Conservation (phyloP, 164 flowering plant genomes). For the Protea cynaroides region DNA sequence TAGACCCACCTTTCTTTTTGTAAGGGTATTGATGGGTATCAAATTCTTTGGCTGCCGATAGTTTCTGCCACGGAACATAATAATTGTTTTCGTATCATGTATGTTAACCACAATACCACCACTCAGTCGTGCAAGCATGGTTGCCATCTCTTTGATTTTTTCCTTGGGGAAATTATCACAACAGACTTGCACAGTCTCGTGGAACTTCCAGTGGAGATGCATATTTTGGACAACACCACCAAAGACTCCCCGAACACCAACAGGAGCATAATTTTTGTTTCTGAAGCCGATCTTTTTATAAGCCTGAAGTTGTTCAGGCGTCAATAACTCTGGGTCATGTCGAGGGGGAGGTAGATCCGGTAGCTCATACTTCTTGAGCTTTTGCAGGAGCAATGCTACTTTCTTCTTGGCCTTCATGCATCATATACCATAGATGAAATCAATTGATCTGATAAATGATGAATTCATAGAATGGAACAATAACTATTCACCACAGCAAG, state of each 20-base stretch:
- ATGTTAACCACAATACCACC: constrained; percentile 94
- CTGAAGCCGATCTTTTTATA: constrained; percentile 87
- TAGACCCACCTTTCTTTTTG: constrained; percentile 81
- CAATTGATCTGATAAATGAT: background rate
- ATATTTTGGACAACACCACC: constrained; percentile 99
- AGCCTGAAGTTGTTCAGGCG: constrained; percentile 92
- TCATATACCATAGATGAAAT: background rate
- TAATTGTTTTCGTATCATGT: constrained; percentile 91
- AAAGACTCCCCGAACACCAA: constrained; percentile 98
- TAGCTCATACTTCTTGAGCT: constrained; percentile 92
- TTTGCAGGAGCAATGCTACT: constrained; percentile 86
- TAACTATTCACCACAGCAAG: background rate
- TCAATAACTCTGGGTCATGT: constrained; percentile 96
- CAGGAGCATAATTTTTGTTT: constrained; percentile 89
- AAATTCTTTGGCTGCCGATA: constrained; percentile 93
- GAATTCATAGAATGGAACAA: background rate
- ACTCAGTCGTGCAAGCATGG: constrained; percentile 87
- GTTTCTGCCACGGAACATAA: constrained; percentile 98
- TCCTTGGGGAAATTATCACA: constrained; percentile 98
- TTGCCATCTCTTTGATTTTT: constrained; percentile 96
- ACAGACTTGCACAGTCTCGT: constrained; percentile 98
- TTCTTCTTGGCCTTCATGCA: constrained; percentile 88
- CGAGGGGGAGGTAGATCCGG: constrained; percentile 86
- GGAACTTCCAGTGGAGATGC: constrained; percentile 99
- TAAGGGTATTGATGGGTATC: constrained; percentile 94